Evolutionary conservation across 148 eudicot genomes (phyloP).

Genomic region (Polygonum aviculare): DNA sequence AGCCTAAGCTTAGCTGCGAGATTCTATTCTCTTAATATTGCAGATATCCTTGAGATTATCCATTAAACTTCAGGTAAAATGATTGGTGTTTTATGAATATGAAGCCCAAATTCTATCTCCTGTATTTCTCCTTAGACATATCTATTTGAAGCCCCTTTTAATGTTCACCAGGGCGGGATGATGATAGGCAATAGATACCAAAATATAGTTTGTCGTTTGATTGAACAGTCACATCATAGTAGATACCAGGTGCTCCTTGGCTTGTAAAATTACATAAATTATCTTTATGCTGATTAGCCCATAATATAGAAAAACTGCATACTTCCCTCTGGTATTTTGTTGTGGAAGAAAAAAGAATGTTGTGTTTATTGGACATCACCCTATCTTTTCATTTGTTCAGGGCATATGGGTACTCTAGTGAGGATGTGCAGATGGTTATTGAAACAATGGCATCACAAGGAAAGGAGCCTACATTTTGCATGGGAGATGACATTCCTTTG

Average conservation of each 20-base stretch:
- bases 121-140: background rate
- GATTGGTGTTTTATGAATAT: background rate
- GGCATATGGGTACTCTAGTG: slow-evolving; percentile 99
- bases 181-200: background rate
- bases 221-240: background rate
- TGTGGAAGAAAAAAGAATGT: background rate
- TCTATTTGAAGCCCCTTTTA: background rate
- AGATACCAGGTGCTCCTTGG: background rate
- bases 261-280: background rate
- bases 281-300: background rate
- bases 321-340: background rate
- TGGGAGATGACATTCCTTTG: slow-evolving; percentile 95
- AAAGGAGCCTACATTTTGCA: slow-evolving; percentile 97
- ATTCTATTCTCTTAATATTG: background rate
- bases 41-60: background rate
- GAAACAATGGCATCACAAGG: slow-evolving; percentile 98
- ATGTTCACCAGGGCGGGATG: background rate
- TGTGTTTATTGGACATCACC: background rate
- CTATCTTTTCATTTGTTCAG: slow-evolving; percentile 24
- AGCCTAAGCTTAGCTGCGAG: background rate
- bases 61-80: background rate
- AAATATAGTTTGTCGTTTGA: background rate
- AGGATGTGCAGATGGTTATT: slow-evolving; percentile 99
- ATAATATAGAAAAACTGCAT: background rate
- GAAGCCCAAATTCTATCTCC: background rate